Percentiles rank a stretch among this genome's conserved stretches.
These are phyloP conservation scores for maize (Zea mays) DNA, from an alignment of 176 grass and related monocot genomes.

Conservation along the genomic window DNA sequence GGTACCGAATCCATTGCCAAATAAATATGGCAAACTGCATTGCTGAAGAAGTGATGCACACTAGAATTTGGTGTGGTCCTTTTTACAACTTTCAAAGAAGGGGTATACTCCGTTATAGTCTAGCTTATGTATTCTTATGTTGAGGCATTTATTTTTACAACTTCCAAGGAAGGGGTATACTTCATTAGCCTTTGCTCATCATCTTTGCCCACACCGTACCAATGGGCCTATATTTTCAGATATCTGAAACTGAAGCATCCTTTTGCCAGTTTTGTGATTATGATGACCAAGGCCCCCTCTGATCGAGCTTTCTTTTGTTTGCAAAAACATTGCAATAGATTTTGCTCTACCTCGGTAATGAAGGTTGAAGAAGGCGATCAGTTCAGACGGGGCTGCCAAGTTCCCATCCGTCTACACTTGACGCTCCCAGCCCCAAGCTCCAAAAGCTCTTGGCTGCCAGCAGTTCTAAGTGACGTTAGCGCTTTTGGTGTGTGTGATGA, in stretches of 20 bases:
- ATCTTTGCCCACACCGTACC: too few species aligned
- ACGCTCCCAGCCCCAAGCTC: neutral
- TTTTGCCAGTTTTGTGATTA: neutral
- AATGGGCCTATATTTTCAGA: neutral
- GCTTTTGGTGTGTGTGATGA: neutral
- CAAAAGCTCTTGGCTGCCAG: neutral
- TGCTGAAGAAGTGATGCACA: neutral
- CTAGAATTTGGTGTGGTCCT: neutral
- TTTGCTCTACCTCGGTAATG: constrained; percentile 56
- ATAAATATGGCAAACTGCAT: neutral
- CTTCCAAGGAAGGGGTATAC: neutral
- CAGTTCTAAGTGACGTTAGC: neutral
- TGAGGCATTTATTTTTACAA: neutral
- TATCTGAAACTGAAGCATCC: neutral
- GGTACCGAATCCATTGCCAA: neutral
- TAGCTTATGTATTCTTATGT: too few species aligned
- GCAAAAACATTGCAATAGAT: constrained; percentile 43
- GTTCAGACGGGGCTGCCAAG: neutral
- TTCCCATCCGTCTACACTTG: neutral
- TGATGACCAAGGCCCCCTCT: neutral
- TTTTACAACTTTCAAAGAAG: neutral
- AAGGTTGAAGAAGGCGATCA: constrained; percentile 30
- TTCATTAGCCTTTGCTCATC: too few species aligned
- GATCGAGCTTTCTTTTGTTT: constrained; percentile 23
- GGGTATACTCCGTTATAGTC: neutral